phyloP scores from a whole-genome alignment of 140 eudicot genomes.

The Senecio squalidus region DNA sequence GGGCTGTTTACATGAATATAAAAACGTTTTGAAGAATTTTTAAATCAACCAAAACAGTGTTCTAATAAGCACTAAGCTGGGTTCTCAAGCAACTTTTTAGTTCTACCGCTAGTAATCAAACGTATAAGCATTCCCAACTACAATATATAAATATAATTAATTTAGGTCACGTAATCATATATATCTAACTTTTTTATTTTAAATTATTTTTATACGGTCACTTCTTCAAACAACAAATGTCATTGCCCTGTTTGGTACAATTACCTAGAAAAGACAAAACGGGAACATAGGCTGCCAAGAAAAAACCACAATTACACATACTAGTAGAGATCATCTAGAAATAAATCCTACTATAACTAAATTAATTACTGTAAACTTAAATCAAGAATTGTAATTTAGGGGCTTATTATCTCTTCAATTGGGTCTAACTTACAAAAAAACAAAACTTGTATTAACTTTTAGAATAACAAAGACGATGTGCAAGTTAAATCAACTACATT shows the following conservation, averaged over 20 bases:
- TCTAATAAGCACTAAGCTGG: constrained; percentile 1
- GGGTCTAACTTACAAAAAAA: neutral
- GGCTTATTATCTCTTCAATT: neutral
- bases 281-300: neutral
- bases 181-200: too few species aligned
- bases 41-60: neutral
- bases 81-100: constrained; percentile 2
- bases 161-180: neutral
- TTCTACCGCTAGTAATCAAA: neutral
- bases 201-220: neutral
- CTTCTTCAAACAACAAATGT: neutral
- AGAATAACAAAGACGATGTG: neutral
- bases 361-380: neutral
- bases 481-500: neutral
- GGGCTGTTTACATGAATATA: neutral
- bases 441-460: neutral
- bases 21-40: too few species aligned
- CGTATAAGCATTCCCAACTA: neutral
- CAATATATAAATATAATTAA: neutral
- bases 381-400: neutral
- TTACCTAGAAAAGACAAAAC: neutral
- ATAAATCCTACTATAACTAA: neutral
- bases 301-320: neutral
- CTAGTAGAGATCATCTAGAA: neutral
- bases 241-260: neutral